These are phyloP conservation scores for Leucocoprinus leucothites DNA, from an alignment of 768 basidiomycete genomes.

Conservation along the genomic window DNA sequence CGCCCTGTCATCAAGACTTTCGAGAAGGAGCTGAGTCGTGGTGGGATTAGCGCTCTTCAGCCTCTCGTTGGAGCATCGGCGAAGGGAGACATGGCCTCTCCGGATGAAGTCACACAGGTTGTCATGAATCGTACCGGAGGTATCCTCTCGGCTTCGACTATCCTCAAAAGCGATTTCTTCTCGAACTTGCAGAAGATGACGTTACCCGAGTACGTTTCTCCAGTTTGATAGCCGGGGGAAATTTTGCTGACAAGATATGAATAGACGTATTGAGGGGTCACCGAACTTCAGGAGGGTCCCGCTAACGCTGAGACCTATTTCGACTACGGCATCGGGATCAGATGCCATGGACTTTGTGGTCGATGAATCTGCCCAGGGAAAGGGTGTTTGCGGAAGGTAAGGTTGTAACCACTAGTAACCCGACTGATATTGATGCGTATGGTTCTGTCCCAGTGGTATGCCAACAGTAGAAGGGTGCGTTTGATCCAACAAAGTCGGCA, in stretches of 20 bases:
- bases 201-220: slow-evolving; percentile 70
- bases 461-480: slow-evolving; percentile 84
- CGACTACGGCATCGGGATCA: slow-evolving; percentile 23
- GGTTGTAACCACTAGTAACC: background rate
- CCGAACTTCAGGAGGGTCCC: slow-evolving; percentile 90
- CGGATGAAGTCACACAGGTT: slow-evolving; percentile 87
- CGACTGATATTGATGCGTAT: background rate
- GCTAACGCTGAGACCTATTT: slow-evolving; percentile 46
- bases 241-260: background rate
- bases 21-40: slow-evolving; percentile 80
- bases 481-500: background rate
- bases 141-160: slow-evolving; percentile 87
- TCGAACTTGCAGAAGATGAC: slow-evolving; percentile 95
- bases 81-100: slow-evolving; percentile 69
- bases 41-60: slow-evolving; percentile 76
- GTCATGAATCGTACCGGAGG: slow-evolving; percentile 82
- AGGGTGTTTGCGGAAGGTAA: slow-evolving; percentile 79
- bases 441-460: slow-evolving; percentile 72
- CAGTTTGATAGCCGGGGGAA: background rate
- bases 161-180: slow-evolving; percentile 95
- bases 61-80: slow-evolving; percentile 75
- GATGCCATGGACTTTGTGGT: slow-evolving; percentile 35
- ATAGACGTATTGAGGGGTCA: slow-evolving; percentile 82
- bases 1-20: slow-evolving; percentile 96
- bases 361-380: slow-evolving; percentile 36